phyloP scores from a whole-genome alignment of 148 eudicot species.

The Spergularia bocconei region DNA sequence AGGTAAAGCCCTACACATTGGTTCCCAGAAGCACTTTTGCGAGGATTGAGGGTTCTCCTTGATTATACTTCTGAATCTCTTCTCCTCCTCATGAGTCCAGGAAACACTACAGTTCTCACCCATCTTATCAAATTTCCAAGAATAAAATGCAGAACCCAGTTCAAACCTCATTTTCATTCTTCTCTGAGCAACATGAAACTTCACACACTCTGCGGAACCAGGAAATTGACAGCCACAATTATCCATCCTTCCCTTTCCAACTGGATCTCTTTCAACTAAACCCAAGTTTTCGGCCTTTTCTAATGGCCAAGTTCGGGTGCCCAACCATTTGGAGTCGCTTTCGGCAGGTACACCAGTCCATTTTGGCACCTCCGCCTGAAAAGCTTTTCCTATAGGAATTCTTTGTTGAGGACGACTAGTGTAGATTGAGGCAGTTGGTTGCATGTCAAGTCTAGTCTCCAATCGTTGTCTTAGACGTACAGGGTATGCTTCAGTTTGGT shows the following conservation, averaged over 20 bases:
- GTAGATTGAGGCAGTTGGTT: slow-evolving; percentile 33
- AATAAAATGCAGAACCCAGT: slow-evolving; percentile 56
- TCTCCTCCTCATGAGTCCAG: slow-evolving; percentile 69
- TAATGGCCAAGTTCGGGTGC: slow-evolving; percentile 66
- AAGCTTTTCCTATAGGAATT: slow-evolving; percentile 49
- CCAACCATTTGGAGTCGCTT: slow-evolving; percentile 65
- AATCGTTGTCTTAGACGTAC: slow-evolving; percentile 30
- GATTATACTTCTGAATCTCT: slow-evolving; percentile 42
- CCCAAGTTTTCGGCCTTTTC: slow-evolving; percentile 25
- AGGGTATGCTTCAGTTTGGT: slow-evolving; percentile 5
- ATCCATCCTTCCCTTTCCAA: slow-evolving; percentile 65
- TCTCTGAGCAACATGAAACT: slow-evolving; percentile 59
- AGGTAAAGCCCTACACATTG: slow-evolving; percentile 41
- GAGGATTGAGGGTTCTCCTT: slow-evolving; percentile 52
- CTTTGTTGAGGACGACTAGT: slow-evolving; percentile 37
- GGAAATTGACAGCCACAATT: slow-evolving; percentile 57
- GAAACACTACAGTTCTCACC: slow-evolving; percentile 67
- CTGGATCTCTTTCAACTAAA: slow-evolving; percentile 54
- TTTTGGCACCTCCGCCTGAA: slow-evolving; percentile 68
- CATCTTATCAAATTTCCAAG: slow-evolving; percentile 67
- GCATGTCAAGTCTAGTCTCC: slow-evolving; percentile 27
- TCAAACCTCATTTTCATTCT: slow-evolving; percentile 56
- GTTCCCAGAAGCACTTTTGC: slow-evolving; percentile 55
- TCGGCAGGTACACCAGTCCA: slow-evolving; percentile 45
- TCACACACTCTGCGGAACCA: slow-evolving; percentile 60